Conservation (phyloP, 2,329 filamentous ascomycete species). For the Fonsecaea nubica region DNA sequence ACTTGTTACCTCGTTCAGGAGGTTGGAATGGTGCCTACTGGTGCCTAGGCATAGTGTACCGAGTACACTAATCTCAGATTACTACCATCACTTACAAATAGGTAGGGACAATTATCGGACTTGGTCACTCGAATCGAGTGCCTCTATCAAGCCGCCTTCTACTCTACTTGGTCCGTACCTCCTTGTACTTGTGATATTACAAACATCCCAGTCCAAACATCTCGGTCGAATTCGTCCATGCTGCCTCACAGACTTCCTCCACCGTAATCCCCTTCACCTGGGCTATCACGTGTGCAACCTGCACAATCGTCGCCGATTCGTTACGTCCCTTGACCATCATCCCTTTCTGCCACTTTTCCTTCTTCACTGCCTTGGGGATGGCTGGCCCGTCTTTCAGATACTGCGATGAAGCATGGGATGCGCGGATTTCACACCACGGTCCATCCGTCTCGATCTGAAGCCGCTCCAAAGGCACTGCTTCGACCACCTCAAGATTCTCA, state of each 20-base stretch:
- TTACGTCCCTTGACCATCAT: slow-evolving; percentile 94
- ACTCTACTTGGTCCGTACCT: background rate
- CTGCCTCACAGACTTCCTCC: slow-evolving; percentile 83
- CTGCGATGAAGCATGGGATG: slow-evolving; percentile 83
- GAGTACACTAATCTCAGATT: no score
- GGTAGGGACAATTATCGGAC: no score
- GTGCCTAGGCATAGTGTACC: no score
- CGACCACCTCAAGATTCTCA: slow-evolving; percentile 86
- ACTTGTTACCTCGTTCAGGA: no score
- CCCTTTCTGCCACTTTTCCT: slow-evolving; percentile 90
- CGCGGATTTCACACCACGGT: slow-evolving; percentile 93
- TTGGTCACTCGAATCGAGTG: no score
- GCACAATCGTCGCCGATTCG: slow-evolving; percentile 84
- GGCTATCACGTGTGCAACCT: slow-evolving; percentile 87
- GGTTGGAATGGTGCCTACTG: no score
- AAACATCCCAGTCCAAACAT: slow-evolving; percentile 72
- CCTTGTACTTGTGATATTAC: slow-evolving; percentile 45
- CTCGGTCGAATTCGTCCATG: slow-evolving; percentile 68
- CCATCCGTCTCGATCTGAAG: slow-evolving; percentile 97
- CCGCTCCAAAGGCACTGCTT: slow-evolving; percentile 75
- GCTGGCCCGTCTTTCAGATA: slow-evolving; percentile 69
- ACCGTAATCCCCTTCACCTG: slow-evolving; percentile 79
- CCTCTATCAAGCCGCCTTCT: slow-evolving; percentile 5
- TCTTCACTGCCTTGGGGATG: slow-evolving; percentile 85
- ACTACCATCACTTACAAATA: no score